These are phyloP conservation scores for Phytophthora parvispora DNA, from an alignment of 352 stramenopile species.

Conservation along the genomic window DNA sequence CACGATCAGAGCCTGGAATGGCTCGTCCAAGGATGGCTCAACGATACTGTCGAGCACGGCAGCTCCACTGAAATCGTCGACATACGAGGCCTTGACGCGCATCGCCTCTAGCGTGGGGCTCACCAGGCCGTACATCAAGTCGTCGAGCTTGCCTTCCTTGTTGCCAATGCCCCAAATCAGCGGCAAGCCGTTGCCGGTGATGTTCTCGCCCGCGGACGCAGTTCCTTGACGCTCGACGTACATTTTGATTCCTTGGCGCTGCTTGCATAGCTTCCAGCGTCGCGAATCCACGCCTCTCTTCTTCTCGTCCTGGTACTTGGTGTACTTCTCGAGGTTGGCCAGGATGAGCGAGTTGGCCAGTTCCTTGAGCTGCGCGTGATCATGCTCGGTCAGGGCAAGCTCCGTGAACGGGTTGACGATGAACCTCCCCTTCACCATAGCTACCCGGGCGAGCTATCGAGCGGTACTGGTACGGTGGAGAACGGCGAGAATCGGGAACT, in stretches of 20 bases:
- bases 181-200: slow-evolving; percentile 31
- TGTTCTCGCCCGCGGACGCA: slow-evolving; percentile 16
- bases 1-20: slow-evolving; percentile 40
- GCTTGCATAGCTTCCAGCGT: slow-evolving; percentile 51
- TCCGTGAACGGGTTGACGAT: slow-evolving; percentile 41
- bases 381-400: slow-evolving; percentile 20
- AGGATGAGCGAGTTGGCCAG: slow-evolving; percentile 33
- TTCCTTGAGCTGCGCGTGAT: slow-evolving; percentile 33
- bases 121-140: slow-evolving; percentile 59
- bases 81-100: slow-evolving; percentile 58
- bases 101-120: slow-evolving; percentile 59
- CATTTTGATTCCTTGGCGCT: slow-evolving; percentile 49
- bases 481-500: slow-evolving; percentile 18
- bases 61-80: slow-evolving; percentile 55
- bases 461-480: not conserved
- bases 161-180: slow-evolving; percentile 48
- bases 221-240: slow-evolving; percentile 31
- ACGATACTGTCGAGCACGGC: slow-evolving; percentile 66
- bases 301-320: slow-evolving; percentile 26
- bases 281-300: slow-evolving; percentile 33
- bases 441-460: not conserved
- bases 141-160: slow-evolving; percentile 48
- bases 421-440: slow-evolving; percentile 39
- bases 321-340: slow-evolving; percentile 36
- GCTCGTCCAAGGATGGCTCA: slow-evolving; percentile 50